Base-by-base conservation (phyloP, 2,329 filamentous ascomycete genomes). In the Claviceps capensis region DNA sequence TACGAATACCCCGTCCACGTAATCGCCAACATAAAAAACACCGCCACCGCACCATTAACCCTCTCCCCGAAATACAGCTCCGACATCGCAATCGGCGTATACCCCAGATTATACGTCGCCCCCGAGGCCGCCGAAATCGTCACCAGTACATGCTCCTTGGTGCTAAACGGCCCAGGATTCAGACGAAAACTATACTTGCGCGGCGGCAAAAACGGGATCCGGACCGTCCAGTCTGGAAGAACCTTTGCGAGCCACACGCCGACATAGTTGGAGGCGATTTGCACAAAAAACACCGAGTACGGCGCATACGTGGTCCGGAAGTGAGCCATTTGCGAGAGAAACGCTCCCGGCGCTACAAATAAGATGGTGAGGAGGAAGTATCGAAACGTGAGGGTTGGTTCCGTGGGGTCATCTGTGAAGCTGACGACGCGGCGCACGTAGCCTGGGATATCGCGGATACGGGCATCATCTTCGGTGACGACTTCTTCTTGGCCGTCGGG, bases 241-340 rank as follows among this genome's bases (percentile, higher is more conserved):
- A 72, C 61, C 49, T 70, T 70, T 1, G 76, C 76, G 2, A 79
- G 67, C 63, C 76, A 76, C 36, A 71, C 65, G 1, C 76, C 77
- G 11, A 72, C 68, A 52, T 79, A 79, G 57, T 78, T 77, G 47
- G 71, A 76, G 0, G 75, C 76, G 48, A 80, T 77, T 57, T 79
- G 76, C 36, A 82, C 78, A 55, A 82, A 82, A 61, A 81, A 81
- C 47, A 82, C 72, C 0, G 77, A 79, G 59, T 81, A 82, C 0
- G 74, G 73, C 1, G 76, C 75, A 44, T 71, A 72, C 0, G 78
- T 81, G 1, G 78, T 81, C 45, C 78, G 71, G 58, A 72, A 82
- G 48, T 72, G 69, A 54, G 72, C 73, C 70, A 80, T 74, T 58
- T 77, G 73, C 5, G 74, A 77, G 2, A 82, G 60, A 56, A 81